Evolutionary conservation across 768 basidiomycete species (phyloP), one percentile per base, ranked within the genome.

Genomic region (Mycena olivaceomarginata): DNA sequence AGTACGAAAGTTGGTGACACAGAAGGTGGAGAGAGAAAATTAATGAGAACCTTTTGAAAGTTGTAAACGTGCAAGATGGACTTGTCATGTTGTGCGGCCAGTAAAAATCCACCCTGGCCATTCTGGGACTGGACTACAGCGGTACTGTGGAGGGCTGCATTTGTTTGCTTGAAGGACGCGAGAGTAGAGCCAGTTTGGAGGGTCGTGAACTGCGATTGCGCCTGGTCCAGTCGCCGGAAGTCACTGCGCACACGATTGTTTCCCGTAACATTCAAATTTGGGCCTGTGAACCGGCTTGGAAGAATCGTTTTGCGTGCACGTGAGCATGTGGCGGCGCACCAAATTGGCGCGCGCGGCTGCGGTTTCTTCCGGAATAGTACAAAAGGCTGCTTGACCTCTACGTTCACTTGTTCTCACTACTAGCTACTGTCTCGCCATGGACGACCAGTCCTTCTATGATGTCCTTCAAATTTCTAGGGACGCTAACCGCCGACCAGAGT

Each of bases 111-210:
- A 31, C 98, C 98, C 77, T 93, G 91, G 0, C 93, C 93, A 83
- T 93, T 88, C 65, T 86, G 87, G 1, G 96, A 94, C 72, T 92
- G 91, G 5, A 96, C 88, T 37, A 93, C 87, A 9, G 93, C 91
- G n/a, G 93, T 93, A 81, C 92, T 95, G 70, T 94, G 92, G 4
- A 88, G 81, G 13, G 87, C 85, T 25, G 96, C 89, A 77, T 87
- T 94, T 2, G 95, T 94, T 77, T 97, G 97, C 82, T 98, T 98
- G 90, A 97, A 98, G 1, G 96, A 94, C n/a, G 94, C 91, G 56
- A 98, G 89, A 4, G 91, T 87, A 8, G 92, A 88, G 63, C 95
- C 93, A 0, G 94, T 95, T 75, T 95, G 92, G 16, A 98, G 90
- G 90, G 82, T 98, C 97, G 81, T 98, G 96, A 4, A 97, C 81